phyloP scores from a whole-genome alignment of 139 green algal species.

The Coelastrella sp. region DNA sequence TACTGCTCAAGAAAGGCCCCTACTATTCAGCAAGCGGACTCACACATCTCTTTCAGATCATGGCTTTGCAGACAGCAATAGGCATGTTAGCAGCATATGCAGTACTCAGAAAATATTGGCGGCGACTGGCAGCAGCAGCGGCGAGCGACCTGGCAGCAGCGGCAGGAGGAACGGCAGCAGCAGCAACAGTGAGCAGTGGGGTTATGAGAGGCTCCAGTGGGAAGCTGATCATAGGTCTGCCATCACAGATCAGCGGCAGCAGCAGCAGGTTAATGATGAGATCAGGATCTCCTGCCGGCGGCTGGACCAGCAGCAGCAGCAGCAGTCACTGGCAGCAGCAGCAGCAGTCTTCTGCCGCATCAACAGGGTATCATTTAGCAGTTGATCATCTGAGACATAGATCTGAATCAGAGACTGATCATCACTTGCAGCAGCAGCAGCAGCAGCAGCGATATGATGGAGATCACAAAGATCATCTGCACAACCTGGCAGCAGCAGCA shows the following conservation, averaged over 20 bases:
- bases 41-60: slow-evolving; percentile 47
- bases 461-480: too few relatives aligned
- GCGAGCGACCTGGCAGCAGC: neutral
- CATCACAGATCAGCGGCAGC: slow-evolving; percentile 1
- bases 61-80: neutral
- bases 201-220: neutral
- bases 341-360: neutral
- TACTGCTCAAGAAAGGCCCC: slow-evolving; percentile 58
- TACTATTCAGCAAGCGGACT: slow-evolving; percentile 56
- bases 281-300: neutral
- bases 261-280: neutral
- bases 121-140: slow-evolving; percentile 33
- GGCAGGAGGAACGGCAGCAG: neutral
- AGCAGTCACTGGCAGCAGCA: neutral
- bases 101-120: slow-evolving; percentile 50
- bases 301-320: neutral
- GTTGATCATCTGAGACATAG: neutral
- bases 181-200: neutral
- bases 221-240: slow-evolving; percentile 1
- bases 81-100: slow-evolving; percentile 37
- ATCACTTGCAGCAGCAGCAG: neutral
- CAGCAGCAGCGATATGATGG: too few relatives aligned
- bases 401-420: neutral
- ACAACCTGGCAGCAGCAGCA: neutral
- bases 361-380: neutral